Evolutionary conservation across 2,329 filamentous ascomycete genomes (phyloP), one percentile per base, ranked within the genome.

Genomic region (Verticillium albo-atrum): DNA sequence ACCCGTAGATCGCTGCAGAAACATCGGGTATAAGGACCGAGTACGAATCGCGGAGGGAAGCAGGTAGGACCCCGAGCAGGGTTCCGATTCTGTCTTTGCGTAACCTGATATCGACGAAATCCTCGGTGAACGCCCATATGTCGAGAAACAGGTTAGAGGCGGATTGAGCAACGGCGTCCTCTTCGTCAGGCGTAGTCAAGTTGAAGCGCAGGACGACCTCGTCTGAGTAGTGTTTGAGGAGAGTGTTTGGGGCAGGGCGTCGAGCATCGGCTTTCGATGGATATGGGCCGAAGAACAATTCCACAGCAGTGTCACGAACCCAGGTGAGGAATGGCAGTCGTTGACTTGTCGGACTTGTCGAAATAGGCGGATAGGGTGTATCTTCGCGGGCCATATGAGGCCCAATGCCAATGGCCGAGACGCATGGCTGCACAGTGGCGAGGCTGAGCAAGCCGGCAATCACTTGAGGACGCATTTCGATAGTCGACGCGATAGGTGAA

Each of bases 191-290:
- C 27, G 83, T 87, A 62, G 83, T 87, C 58, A 97, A 78, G 68
- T 89, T 91, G 81, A 98, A 97, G 42, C 95, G 88, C 63, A 98
- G 77, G 17, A 99, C 92, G n/a, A 97, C 82, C 73, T 97, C 88
- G 63, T 89, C 85, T 62, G 86, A 85, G 71, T 97, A 97, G 63
- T 77, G 76, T 27, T 70, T 76, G 25, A 77, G 71, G 28, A 78
- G 96, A 63, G 76, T 76, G 28, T 70, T 75, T 28, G 77, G 71
- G 28, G 77, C 28, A 65, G 71, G 61, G 67, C 64, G 68, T 61
- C 64, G 54, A 67, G 72, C 50, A 66, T 61, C 57, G 72, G 73
- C 32, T 68, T 70, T 2, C 74, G 72, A 64, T 77, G 75, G 42
- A 50, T 50, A 50, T 6, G 73, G 71, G 14, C 82, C 80, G 60